phyloP scores from a whole-genome alignment of 2,329 filamentous ascomycete genomes.

The Hymenoscyphus scutula region DNA sequence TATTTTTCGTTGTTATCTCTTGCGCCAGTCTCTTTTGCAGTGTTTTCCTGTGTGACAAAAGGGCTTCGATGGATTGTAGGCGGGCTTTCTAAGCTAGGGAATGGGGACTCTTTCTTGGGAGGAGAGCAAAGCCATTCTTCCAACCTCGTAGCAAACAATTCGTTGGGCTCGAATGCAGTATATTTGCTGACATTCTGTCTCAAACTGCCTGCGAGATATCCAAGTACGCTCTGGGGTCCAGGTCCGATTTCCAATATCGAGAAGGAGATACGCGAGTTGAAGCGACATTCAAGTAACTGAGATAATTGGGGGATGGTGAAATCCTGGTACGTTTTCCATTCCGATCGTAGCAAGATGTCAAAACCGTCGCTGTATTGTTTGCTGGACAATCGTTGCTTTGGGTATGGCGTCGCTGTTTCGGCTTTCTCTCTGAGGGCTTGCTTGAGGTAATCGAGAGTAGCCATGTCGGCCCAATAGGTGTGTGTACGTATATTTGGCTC shows the following conservation, averaged over 20 bases:
- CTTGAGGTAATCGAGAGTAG: slow-evolving; percentile 22
- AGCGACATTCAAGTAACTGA: slow-evolving; percentile 35
- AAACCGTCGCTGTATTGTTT: slow-evolving; percentile 25
- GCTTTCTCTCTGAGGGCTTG: slow-evolving; percentile 20
- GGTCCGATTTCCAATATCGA: slow-evolving; percentile 60
- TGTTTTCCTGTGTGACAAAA: slow-evolving; percentile 40
- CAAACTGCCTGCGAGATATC: slow-evolving; percentile 43
- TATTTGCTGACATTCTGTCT: slow-evolving; percentile 50
- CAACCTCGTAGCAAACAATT: slow-evolving; percentile 43
- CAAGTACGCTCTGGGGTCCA: slow-evolving; percentile 54
- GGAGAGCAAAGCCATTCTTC: slow-evolving; percentile 41
- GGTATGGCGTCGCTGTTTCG: slow-evolving; percentile 12
- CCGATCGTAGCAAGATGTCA: slow-evolving; percentile 22
- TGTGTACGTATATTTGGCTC: too few relatives aligned
- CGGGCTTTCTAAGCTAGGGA: slow-evolving; percentile 43
- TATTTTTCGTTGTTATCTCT: slow-evolving; percentile 41
- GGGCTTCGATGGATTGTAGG: slow-evolving; percentile 41
- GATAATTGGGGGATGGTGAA: slow-evolving; percentile 30
- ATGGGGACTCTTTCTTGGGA: slow-evolving; percentile 34
- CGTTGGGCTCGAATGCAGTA: slow-evolving; percentile 44
- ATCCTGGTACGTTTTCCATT: slow-evolving; percentile 27
- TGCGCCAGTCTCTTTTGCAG: slow-evolving; percentile 21
- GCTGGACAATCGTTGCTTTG: slow-evolving; percentile 22
- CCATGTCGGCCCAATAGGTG: slow-evolving; percentile 14
- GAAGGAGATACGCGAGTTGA: slow-evolving; percentile 42